Evolutionary conservation across 345 rosid species (phyloP).

Genomic region (Nasturtium officinale): DNA sequence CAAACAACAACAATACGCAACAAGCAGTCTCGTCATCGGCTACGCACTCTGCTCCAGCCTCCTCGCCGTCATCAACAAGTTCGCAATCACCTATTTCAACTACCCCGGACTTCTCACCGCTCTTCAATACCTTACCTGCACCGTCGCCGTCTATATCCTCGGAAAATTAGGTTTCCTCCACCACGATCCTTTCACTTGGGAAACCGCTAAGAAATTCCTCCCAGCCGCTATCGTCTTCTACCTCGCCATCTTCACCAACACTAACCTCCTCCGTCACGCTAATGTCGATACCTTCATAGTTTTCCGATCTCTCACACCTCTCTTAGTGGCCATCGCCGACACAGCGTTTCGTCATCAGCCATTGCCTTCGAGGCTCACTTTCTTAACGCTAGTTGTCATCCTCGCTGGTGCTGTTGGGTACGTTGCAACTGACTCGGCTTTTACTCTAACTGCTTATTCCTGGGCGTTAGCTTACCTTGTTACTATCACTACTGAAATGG

Average conservation of each 20-base stretch:
- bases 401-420: constrained; percentile 93
- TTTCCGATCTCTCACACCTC: constrained; percentile 90
- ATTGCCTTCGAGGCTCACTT: constrained; percentile 77
- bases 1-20: constrained; percentile 56
- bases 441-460: constrained; percentile 80
- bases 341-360: constrained; percentile 82
- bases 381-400: constrained; percentile 63
- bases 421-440: constrained; percentile 87
- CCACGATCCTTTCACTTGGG: constrained; percentile 76
- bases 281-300: constrained; percentile 96
- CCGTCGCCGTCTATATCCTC: constrained; percentile 78
- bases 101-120: constrained; percentile 93
- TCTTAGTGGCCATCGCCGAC: constrained; percentile 91
- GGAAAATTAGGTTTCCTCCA: constrained; percentile 79
- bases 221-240: constrained; percentile 93
- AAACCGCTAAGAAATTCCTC: constrained; percentile 90
- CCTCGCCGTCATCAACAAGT: constrained; percentile 95
- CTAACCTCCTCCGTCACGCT: constrained; percentile 94
- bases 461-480: constrained; percentile 95
- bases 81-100: constrained; percentile 85
- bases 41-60: constrained; percentile 97
- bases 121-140: constrained; percentile 79
- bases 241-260: constrained; percentile 94
- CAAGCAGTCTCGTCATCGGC: constrained; percentile 81
- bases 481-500: constrained; percentile 95